Percentiles rank a stretch among this genome's conserved stretches.
Conservation (phyloP, 2,329 filamentous ascomycete species). For the Tolypocladium cylindrosporum region DNA sequence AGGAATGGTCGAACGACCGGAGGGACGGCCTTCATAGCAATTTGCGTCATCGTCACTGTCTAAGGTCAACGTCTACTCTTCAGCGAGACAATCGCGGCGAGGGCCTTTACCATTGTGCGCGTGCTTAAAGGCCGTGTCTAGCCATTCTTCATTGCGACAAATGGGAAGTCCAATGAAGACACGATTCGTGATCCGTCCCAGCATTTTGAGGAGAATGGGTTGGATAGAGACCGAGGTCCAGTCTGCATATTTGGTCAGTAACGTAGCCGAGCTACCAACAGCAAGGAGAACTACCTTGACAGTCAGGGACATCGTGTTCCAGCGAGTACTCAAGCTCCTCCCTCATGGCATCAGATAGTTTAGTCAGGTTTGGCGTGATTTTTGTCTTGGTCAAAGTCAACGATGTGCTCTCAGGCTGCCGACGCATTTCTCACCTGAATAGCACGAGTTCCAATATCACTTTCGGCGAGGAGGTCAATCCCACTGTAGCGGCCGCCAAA, state of each 20-base stretch:
- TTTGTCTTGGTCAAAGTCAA: not conserved
- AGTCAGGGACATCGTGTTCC: constrained; percentile 1
- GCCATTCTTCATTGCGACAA: constrained; percentile 4
- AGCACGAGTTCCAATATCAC: constrained; percentile 5
- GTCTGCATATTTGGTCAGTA: not conserved
- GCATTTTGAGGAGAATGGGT: constrained; percentile 1
- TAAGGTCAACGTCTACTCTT: not conserved
- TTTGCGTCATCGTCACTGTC: constrained; percentile 6
- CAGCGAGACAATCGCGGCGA: not conserved
- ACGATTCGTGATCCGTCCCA: constrained; percentile 3
- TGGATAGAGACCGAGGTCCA: constrained; percentile 4
- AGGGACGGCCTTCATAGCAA: constrained; percentile 4
- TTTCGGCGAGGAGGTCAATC: constrained; percentile 1
- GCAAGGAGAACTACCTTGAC: constrained; percentile 2
- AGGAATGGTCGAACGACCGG: constrained; percentile 1
- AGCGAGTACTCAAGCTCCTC: constrained; percentile 5
- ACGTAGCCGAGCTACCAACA: not conserved
- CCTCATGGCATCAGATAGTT: constrained; percentile 3
- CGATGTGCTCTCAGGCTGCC: not conserved
- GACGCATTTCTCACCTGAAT: constrained; percentile 2
- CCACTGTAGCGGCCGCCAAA: constrained; percentile 7
- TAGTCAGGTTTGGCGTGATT: constrained; percentile 5
- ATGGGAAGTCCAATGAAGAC: constrained; percentile 4
- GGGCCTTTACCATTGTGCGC: constrained; percentile 2
- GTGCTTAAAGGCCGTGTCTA: constrained; percentile 1